Evolutionary conservation across 2,329 filamentous ascomycete species (phyloP).

Genomic region (Diplocarpon mali): DNA sequence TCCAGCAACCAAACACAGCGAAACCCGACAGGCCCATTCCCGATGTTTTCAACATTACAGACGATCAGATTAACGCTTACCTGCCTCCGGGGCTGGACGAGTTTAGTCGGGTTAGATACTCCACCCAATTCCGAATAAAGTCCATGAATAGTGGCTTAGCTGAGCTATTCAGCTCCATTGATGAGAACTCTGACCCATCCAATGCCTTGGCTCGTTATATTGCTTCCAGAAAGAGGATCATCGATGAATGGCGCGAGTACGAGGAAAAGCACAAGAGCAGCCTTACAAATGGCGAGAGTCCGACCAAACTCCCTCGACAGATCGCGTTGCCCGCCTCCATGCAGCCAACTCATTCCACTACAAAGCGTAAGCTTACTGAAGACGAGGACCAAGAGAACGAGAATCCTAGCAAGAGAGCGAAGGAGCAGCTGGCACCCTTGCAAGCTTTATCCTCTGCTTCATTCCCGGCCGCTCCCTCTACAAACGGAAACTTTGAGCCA

Average conservation of each 20-base stretch:
- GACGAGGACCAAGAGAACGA: conserved; percentile 16
- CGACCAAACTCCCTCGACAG: conserved; percentile 1
- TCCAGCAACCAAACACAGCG: conserved; percentile 4
- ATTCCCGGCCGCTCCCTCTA: too few relatives aligned
- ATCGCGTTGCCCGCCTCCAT: neutral
- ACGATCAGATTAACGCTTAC: conserved; percentile 13
- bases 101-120: neutral
- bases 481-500: neutral
- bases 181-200: conserved; percentile 5
- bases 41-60: conserved; percentile 11
- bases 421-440: neutral
- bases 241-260: conserved; percentile 2
- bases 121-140: conserved; percentile 21
- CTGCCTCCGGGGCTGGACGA: conserved; percentile 18
- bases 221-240: conserved; percentile 10
- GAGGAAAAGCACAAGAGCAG: neutral
- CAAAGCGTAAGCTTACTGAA: conserved; percentile 17
- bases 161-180: conserved; percentile 14
- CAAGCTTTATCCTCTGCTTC: neutral
- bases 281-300: neutral
- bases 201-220: conserved; percentile 9
- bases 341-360: conserved; percentile 4
- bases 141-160: conserved; percentile 22
- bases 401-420: conserved; percentile 20
- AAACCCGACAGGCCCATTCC: neutral